Evolutionary conservation across 768 basidiomycete genomes (phyloP), one percentile per base, ranked within the genome.

Genomic region (Lactarius tabidus): DNA sequence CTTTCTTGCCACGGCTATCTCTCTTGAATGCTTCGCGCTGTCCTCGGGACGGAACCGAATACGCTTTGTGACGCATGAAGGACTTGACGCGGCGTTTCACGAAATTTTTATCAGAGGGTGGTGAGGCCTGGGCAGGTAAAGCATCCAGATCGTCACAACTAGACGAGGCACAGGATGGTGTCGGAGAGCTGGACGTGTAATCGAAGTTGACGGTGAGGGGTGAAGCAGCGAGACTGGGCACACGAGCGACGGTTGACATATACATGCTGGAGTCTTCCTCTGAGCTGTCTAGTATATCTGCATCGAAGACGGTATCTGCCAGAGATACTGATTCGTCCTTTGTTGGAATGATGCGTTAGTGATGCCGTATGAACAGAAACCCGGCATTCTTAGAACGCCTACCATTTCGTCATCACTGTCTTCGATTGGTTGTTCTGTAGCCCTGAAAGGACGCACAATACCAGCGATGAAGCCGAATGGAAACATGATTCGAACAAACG

Each of bases 391-490:
- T 51, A 51, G 26, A 28, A 51, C 26, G 12, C 64, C 3, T n/a
- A 61, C 64, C 53, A 17, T 15, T 48, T 65, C 64, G 35, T 65
- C 64, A 28, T 60, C 64, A 38, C 59, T 61, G 45, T 61, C 59
- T 20, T 57, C 64, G 10, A 65, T 57, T 15, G 23, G 36, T 17
- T 23, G 20, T n/a, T 20, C 9, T 17, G 29, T 5, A 18, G 36
- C 12, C 55, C 64, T 31, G 45, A 61, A 65, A 36, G 64, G 38
- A 41, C 43, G 54, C 26, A 53, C 18, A 1, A 56, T 31, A n/a
- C 59, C 48, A 12, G 59, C 12, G 29, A 65, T 41, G 29, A 65
- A 20, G 20, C 57, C 31, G 14, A 65, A 61, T 12, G 36, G 54
- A 52, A 57, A 61, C 59, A 65, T 65, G 15, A 48, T 12, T 35